Conservation (phyloP, 2,329 filamentous ascomycete species). For the Aschersonia sp. region DNA sequence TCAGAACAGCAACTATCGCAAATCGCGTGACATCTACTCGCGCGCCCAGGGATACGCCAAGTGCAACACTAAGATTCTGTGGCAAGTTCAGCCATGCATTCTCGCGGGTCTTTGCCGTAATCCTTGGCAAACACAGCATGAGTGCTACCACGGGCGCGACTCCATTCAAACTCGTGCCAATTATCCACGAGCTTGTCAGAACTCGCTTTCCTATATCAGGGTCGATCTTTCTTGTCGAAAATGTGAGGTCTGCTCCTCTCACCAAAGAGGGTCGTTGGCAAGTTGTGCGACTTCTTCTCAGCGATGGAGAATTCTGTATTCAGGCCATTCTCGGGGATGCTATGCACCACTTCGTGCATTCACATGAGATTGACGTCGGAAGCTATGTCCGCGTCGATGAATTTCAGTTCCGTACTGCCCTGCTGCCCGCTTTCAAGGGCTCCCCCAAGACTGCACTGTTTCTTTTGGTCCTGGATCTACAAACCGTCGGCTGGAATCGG, state of each 20-base stretch:
- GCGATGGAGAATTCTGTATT: constrained; percentile 39
- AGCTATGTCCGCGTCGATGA: constrained; percentile 31
- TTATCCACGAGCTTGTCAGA: constrained; percentile 32
- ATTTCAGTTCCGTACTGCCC: constrained; percentile 20
- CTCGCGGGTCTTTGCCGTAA: no score
- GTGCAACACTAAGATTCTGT: no score
- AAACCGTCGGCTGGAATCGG: constrained; percentile 33
- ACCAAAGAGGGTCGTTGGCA: constrained; percentile 24
- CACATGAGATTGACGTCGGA: constrained; percentile 28
- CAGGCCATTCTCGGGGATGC: constrained; percentile 32
- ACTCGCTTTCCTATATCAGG: constrained; percentile 31
- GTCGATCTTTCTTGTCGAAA: constrained; percentile 35
- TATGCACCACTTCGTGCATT: constrained; percentile 32
- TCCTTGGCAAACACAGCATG: no score
- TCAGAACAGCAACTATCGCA: no score
- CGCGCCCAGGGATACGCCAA: no score
- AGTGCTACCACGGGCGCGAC: no score
- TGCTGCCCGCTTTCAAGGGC: constrained; percentile 1
- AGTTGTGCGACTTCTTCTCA: constrained; percentile 30
- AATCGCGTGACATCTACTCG: no score
- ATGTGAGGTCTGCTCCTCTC: constrained; percentile 21
- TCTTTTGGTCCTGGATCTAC: constrained; percentile 28
- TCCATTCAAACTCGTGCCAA: constrained; percentile 10
- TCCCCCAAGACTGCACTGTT: constrained; percentile 21
- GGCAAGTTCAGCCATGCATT: no score